A percentile compares a stretch with the other conserved stretches of the same genome.
Conservation (phyloP, 495 filamentous ascomycete species). For the Hyaloscypha hepaticicola region DNA sequence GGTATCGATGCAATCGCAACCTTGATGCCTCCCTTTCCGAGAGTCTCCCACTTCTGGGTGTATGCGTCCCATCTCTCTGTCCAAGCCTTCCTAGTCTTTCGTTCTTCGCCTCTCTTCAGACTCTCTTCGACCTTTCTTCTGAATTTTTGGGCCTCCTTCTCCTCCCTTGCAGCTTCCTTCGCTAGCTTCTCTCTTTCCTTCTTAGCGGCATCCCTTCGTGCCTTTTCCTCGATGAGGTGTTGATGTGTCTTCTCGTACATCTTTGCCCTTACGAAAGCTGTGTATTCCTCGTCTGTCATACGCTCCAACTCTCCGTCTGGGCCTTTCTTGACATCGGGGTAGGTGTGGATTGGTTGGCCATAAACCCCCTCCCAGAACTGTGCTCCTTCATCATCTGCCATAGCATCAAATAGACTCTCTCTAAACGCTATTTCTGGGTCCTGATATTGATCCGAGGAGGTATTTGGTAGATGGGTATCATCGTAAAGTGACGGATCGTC, state of each 20-base stretch:
- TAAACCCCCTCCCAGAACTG: conserved; percentile 94
- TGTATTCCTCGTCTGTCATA: conserved; percentile 92
- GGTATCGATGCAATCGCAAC: conserved; percentile 49
- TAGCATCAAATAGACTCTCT: conserved; percentile 97
- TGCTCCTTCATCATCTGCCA: conserved; percentile 96
- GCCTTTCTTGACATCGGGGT: conserved; percentile 42
- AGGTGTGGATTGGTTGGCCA: conserved; percentile 83
- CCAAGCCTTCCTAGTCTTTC: conserved; percentile 29
- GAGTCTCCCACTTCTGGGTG: conserved; percentile 55
- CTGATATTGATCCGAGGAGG: conserved; percentile 38
- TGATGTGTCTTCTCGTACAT: conserved; percentile 94
- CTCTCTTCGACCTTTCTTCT: conserved; percentile 38
- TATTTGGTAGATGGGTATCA: conserved; percentile 48
- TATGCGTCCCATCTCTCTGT: conserved; percentile 63
- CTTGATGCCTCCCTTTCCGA: conserved; percentile 43
- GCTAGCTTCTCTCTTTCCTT: conserved; percentile 42
- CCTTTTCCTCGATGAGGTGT: conserved; percentile 55
- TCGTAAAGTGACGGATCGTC: conserved; percentile 47
- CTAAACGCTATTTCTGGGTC: conserved; percentile 76
- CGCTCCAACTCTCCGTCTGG: conserved; percentile 65
- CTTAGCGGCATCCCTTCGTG: conserved; percentile 41
- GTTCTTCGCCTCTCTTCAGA: conserved; percentile 30
- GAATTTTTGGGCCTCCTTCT: conserved; percentile 47
- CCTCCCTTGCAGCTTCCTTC: conserved; percentile 44
- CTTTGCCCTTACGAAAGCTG: conserved; percentile 71